Percentiles rank a stretch among this genome's conserved stretches.
Evolutionary conservation across 768 basidiomycete species (phyloP).

Genomic region (Harrya chromipes): DNA sequence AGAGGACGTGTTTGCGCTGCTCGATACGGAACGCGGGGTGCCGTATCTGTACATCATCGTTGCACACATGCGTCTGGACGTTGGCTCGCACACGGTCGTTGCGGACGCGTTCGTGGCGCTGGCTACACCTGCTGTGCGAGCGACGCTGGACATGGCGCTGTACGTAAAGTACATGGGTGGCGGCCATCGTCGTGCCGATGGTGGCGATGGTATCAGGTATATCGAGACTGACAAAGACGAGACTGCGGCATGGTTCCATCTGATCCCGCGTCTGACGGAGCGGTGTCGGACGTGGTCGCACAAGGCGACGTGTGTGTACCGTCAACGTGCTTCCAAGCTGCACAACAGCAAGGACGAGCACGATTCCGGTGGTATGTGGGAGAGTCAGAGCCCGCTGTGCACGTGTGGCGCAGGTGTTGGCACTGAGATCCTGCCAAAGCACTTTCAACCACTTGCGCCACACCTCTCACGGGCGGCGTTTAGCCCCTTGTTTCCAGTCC

Average conservation of each 20-base stretch:
- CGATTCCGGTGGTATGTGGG: slow-evolving; percentile 32
- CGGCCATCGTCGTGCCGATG: not conserved
- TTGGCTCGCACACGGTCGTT: slow-evolving; percentile 41
- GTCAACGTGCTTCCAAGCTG: slow-evolving; percentile 14
- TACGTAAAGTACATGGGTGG: not conserved
- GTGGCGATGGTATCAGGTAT: slow-evolving; percentile 5
- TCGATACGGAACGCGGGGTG: slow-evolving; percentile 7
- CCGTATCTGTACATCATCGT: slow-evolving; percentile 45
- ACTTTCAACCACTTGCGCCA: slow-evolving; percentile 39
- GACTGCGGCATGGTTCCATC: slow-evolving; percentile 43
- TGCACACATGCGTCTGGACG: slow-evolving; percentile 43
- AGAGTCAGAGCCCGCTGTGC: slow-evolving; percentile 8
- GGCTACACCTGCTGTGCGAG: slow-evolving; percentile 12
- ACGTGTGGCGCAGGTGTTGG: slow-evolving; percentile 13
- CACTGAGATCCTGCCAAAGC: slow-evolving; percentile 9
- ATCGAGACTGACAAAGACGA: slow-evolving; percentile 16
- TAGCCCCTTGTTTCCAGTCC: slow-evolving; percentile 49
- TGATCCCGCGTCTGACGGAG: slow-evolving; percentile 51
- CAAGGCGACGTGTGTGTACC: slow-evolving; percentile 35
- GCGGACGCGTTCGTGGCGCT: slow-evolving; percentile 47
- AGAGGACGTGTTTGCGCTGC: slow-evolving; percentile 14
- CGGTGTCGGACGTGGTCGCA: slow-evolving; percentile 55
- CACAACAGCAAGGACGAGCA: slow-evolving; percentile 22
- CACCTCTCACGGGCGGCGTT: slow-evolving; percentile 52
- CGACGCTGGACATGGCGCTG: not conserved